Base-by-base conservation (phyloP, 306 rosid genomes). In the Pyrus bretschneideri region DNA sequence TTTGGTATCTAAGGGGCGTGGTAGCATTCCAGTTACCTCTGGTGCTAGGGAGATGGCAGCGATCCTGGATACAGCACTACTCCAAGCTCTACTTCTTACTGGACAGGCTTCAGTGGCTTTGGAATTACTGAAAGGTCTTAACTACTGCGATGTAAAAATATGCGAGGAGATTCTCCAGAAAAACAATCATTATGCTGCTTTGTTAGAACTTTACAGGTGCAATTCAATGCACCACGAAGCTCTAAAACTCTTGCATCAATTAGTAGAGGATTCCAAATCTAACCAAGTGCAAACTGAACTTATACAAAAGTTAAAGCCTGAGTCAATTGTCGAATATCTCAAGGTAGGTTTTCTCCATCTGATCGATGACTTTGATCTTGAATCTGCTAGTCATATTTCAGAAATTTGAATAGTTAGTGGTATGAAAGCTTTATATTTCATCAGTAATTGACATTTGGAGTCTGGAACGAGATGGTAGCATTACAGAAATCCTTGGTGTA, bases 11-110 rank as follows among this genome's bases (percentile, higher is more conserved):
- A 81, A 95, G 97, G 99, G 90, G 71, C 91, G 92, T 80, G 90
- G 87, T 61, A 88, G 79, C 76, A 67, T 86, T 61, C 57, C 86
- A 49, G 75, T 96, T 76, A 71, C 96, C 77, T 92, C 99, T 55
- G 89, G 88, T 79, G 96, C 99, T 68, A 82, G 98, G 83, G 98
- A 96, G 83, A 86, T 91, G 93, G 98, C 99, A 67, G 88, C 97
- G 23, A 76, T 96, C 80, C 88, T 96, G 73, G 99, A 96, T 81
- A 96, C 98, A 62, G 92, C 93, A 35, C 82, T 92, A 67, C 97
- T 92, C 62, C 99, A 95, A 85, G 97, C 98, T 18, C 82, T 96
- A 81, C 92, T 91, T 89, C 90, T 92, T 69, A 92, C 99, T 61
- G 97, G 97, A 79, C 99, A 92, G 74, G 75, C 93, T 78, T 83